Evolutionary conservation across 345 rosid species (phyloP).

Genomic region (Eucalyptus marginata): DNA sequence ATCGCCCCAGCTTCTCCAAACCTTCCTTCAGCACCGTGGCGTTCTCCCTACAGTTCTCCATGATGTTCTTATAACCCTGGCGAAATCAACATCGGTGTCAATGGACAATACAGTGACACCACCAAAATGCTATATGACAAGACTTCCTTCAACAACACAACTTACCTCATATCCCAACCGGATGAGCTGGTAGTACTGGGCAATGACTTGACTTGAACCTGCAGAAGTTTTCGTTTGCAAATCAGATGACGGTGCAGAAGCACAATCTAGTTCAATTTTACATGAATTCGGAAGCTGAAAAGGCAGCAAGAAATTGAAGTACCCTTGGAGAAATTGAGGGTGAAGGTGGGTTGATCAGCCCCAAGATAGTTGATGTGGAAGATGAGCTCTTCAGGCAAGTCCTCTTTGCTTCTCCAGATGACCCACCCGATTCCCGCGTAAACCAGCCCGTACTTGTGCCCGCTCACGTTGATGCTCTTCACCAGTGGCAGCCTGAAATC

Average conservation of each 20-base stretch:
- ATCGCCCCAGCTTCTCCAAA: constrained; percentile 41
- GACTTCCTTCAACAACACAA: not conserved
- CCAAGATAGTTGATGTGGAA: constrained; percentile 53
- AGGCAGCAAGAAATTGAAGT: not conserved
- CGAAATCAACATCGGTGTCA: not conserved
- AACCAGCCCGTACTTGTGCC: constrained; percentile 47
- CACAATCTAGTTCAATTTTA: not conserved
- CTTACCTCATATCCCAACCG: constrained; percentile 33
- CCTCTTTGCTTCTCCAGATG: constrained; percentile 54
- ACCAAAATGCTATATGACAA: not conserved
- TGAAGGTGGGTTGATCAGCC: constrained; percentile 48
- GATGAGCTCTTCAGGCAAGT: constrained; percentile 48
- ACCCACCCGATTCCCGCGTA: constrained; percentile 61
- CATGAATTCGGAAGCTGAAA: not conserved
- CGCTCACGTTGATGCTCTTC: constrained; percentile 51
- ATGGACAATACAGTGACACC: not conserved
- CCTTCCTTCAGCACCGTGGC: constrained; percentile 49
- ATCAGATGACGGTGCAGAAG: not conserved
- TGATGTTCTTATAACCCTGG: constrained; percentile 40
- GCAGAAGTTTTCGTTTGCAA: not conserved
- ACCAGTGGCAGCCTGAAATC: constrained; percentile 48
- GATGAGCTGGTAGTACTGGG: constrained; percentile 48
- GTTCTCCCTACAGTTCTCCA: constrained; percentile 68
- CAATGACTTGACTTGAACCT: constrained; percentile 51
- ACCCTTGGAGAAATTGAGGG: constrained; percentile 57